A percentile compares a stretch with the other conserved stretches of the same genome.
Evolutionary conservation across 2,329 filamentous ascomycete genomes (phyloP).

Genomic region (Fusarium ramigenum): DNA sequence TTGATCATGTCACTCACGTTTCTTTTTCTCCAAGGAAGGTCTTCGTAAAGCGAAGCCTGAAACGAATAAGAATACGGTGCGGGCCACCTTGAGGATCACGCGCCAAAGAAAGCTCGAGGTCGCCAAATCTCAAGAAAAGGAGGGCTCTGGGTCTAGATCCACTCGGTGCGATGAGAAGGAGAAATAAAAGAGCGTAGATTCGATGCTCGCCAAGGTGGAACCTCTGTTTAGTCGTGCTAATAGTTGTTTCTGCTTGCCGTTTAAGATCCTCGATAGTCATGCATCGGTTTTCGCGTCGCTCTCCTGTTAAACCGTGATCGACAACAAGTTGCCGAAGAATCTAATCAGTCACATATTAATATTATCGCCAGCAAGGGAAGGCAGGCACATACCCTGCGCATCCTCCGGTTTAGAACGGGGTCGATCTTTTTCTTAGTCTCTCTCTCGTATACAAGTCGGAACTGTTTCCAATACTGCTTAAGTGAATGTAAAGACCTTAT

Average conservation of each 20-base stretch:
- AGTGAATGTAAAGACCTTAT: rapidly evolving
- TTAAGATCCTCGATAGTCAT: constrained; percentile 1
- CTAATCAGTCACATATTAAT: background rate
- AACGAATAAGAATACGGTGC: background rate
- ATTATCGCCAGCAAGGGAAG: background rate
- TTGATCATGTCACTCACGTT: background rate
- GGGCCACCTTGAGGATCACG: background rate
- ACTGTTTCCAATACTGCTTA: background rate
- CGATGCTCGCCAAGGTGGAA: background rate
- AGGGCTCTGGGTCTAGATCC: constrained; percentile 18
- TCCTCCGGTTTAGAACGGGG: background rate
- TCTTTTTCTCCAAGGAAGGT: background rate
- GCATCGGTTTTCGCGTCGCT: background rate
- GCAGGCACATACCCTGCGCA: background rate
- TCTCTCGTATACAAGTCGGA: background rate
- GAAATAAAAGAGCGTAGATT: constrained; percentile 26
- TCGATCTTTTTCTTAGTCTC: background rate
- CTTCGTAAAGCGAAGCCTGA: background rate
- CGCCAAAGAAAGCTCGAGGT: background rate
- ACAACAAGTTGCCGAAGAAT: background rate
- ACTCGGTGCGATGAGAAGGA: constrained; percentile 32
- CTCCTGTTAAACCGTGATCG: background rate
- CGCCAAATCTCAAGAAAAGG: background rate
- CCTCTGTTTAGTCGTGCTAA: background rate
- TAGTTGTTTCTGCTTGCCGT: background rate